phyloP scores from a whole-genome alignment of 2,329 filamentous ascomycete species.

The Botryotinia convoluta region DNA sequence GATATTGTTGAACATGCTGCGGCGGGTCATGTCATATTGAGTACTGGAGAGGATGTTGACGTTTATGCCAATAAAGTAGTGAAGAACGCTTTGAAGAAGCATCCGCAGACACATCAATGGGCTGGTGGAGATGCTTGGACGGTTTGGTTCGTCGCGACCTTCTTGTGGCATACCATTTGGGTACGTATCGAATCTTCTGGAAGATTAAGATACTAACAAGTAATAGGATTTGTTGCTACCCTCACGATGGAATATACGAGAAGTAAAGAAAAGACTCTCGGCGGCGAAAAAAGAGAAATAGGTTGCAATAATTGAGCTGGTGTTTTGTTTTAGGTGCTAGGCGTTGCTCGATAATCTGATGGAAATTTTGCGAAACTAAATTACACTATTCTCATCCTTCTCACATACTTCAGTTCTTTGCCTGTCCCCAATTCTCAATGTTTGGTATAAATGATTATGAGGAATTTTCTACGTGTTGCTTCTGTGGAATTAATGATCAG shows the following conservation, averaged over 20 bases:
- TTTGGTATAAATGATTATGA: not conserved
- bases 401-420: not conserved
- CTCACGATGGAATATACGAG: not conserved
- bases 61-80: slow-evolving; percentile 28
- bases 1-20: slow-evolving; percentile 25
- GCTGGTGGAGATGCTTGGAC: slow-evolving; percentile 22
- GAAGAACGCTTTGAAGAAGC: slow-evolving; percentile 28
- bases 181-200: slow-evolving; percentile 16
- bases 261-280: slow-evolving; percentile 20
- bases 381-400: not conserved
- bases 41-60: slow-evolving; percentile 21
- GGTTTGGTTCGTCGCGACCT: slow-evolving; percentile 28
- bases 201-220: not conserved
- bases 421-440: not conserved
- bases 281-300: slow-evolving; percentile 16
- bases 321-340: not conserved
- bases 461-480: not conserved
- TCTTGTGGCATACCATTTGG: slow-evolving; percentile 24
- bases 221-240: slow-evolving; percentile 19
- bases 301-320: not conserved
- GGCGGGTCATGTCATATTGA: slow-evolving; percentile 14
- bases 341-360: not conserved
- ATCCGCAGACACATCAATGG: slow-evolving; percentile 28
- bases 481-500: not conserved
- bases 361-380: not conserved